phyloP scores from a whole-genome alignment of 805 yeast species.

The Saturnispora serradocipensis region DNA sequence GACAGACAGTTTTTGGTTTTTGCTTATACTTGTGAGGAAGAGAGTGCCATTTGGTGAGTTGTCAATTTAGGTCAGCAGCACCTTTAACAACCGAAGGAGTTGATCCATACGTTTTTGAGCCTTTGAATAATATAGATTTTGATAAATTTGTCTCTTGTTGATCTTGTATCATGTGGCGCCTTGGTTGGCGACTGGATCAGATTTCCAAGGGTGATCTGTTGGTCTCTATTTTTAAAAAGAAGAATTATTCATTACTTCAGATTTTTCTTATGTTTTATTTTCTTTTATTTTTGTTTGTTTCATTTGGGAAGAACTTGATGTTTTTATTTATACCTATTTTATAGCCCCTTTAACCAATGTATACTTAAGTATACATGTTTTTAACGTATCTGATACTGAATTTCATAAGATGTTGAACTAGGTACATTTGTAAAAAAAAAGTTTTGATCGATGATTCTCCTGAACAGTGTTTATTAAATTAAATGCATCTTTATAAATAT shows the following conservation, averaged over 20 bases:
- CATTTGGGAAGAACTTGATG: background rate
- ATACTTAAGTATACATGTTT: background rate
- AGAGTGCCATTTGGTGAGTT: background rate
- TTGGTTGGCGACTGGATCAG: background rate
- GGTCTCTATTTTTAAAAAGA: background rate
- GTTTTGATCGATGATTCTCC: background rate
- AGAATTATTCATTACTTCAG: background rate
- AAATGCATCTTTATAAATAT: slow-evolving; percentile 2
- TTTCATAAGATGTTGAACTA: no score
- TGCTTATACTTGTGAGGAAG: slow-evolving; percentile 1
- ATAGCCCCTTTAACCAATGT: background rate
- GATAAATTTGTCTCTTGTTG: background rate
- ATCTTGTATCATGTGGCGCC: slow-evolving; percentile 5
- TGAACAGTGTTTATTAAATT: background rate
- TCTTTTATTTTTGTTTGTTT: background rate
- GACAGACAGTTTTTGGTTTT: background rate
- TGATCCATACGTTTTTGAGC: slow-evolving; percentile 27
- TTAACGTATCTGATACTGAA: background rate
- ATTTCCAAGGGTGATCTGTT: background rate
- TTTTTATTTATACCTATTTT: background rate
- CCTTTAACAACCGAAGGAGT: slow-evolving; percentile 28
- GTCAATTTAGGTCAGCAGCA: slow-evolving; percentile 29
- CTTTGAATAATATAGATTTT: slow-evolving; percentile 15
- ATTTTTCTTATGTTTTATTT: background rate
- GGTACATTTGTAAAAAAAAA: background rate